These are phyloP conservation scores for Heterobasidion occidentale DNA, from an alignment of 1,284 basidiomycete genomes.

Conservation along the genomic window DNA sequence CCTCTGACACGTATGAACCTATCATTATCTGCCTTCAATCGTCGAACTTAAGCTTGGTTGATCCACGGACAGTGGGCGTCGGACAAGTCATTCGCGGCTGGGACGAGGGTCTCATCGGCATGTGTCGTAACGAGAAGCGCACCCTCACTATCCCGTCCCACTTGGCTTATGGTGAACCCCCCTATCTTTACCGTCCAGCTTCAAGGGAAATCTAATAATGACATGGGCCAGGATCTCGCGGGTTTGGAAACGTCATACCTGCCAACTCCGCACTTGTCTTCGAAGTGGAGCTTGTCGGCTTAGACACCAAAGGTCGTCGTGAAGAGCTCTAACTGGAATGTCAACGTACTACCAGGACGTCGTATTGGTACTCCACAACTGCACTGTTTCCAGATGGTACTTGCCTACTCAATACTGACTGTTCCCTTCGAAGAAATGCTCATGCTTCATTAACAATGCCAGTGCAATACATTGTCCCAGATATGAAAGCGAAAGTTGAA, in stretches of 20 bases:
- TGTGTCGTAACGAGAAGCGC: conserved; percentile 90
- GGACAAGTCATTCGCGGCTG: conserved; percentile 81
- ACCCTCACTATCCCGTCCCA: conserved; percentile 79
- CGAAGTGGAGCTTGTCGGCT: conserved; percentile 72
- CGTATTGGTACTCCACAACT: background rate
- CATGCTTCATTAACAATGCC: too few relatives aligned
- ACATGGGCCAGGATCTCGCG: conserved; percentile 53
- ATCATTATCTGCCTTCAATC: background rate
- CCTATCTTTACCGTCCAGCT: background rate
- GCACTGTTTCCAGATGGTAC: too few relatives aligned
- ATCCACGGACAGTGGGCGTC: conserved; percentile 47
- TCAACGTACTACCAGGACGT: background rate
- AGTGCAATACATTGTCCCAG: too few relatives aligned
- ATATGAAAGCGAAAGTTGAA: background rate
- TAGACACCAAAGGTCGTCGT: conserved; percentile 28
- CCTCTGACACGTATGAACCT: conserved; percentile 52
- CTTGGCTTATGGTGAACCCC: conserved; percentile 71
- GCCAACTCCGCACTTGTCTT: conserved; percentile 82
- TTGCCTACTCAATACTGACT: too few relatives aligned
- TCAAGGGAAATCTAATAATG: background rate
- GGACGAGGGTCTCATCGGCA: conserved; percentile 73
- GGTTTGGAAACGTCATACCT: conserved; percentile 76
- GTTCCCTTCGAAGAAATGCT: too few relatives aligned
- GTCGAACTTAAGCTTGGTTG: background rate
- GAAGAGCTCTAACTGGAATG: conserved; percentile 26